Conservation (phyloP, 371 early-diverging fungal genomes). For the Parasitella parasitica region DNA sequence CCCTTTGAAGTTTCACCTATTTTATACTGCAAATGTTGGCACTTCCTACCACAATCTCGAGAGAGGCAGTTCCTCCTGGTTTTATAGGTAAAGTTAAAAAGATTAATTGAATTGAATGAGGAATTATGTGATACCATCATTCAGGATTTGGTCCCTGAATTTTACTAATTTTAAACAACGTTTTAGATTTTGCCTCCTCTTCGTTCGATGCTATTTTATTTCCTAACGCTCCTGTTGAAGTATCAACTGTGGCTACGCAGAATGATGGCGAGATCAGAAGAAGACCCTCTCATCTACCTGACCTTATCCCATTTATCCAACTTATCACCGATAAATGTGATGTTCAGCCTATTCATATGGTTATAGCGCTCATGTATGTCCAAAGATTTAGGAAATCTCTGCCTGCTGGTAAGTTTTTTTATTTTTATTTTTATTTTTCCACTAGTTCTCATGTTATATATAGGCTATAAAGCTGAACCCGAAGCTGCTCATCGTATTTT, state of each 20-base stretch:
- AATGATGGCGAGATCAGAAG: conserved; percentile 16
- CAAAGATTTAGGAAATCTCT: conserved; percentile 43
- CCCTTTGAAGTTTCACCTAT: conserved; percentile 1
- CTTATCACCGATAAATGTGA: conserved; percentile 50
- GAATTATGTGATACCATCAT: not conserved
- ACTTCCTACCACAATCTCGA: conserved; percentile 20
- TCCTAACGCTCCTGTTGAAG: conserved; percentile 8
- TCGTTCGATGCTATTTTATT: conserved; percentile 51
- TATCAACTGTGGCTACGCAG: not conserved
- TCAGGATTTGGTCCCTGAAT: conserved; percentile 4
- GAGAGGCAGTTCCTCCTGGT: conserved; percentile 36
- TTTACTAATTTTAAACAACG: not conserved
- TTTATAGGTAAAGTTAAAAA: conserved; percentile 37
- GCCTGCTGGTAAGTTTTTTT: conserved; percentile 29
- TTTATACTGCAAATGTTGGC: conserved; percentile 22
- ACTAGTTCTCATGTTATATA: not conserved
- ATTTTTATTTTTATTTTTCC: not conserved
- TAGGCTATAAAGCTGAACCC: conserved; percentile 46
- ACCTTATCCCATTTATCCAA: conserved; percentile 47
- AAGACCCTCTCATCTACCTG: conserved; percentile 38
- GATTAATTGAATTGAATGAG: not conserved
- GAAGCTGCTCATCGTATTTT: conserved; percentile 56
- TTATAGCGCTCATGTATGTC: conserved; percentile 52
- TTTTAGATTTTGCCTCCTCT: conserved; percentile 45
- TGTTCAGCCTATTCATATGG: conserved; percentile 40